phyloP scores from a whole-genome alignment of 73 alveolate genomes.

The Blepharisma stoltei region DNA sequence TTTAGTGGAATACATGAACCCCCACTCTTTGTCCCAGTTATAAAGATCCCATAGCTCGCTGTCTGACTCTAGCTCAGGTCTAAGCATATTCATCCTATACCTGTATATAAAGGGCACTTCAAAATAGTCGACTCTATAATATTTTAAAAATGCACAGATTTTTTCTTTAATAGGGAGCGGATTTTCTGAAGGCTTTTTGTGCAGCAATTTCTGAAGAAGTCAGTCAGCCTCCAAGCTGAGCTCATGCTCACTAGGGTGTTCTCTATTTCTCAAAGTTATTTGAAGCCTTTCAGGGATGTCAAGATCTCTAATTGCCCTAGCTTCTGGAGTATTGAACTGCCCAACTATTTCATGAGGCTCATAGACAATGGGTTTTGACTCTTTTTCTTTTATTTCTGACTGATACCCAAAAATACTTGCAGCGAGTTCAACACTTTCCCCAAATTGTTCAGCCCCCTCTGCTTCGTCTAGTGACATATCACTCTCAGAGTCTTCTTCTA shows the following conservation, averaged over 20 bases:
- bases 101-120: slow-evolving; percentile 25
- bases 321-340: background rate
- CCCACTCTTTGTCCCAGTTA: slow-evolving; percentile 33
- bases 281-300: slow-evolving; percentile 32
- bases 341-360: slow-evolving; percentile 30
- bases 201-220: background rate
- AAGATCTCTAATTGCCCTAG: background rate
- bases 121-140: background rate
- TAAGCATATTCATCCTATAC: slow-evolving; percentile 15
- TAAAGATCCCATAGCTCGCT: slow-evolving; percentile 22
- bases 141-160: background rate
- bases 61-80: slow-evolving; percentile 30
- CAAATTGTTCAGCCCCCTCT: background rate
- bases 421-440: background rate
- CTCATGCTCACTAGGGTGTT: slow-evolving; percentile 20
- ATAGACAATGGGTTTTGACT: background rate
- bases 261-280: background rate
- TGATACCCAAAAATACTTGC: background rate
- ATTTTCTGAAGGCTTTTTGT: background rate
- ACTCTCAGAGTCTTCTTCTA: background rate
- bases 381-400: background rate
- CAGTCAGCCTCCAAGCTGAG: slow-evolving; percentile 22
- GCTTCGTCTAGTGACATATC: slow-evolving; percentile 20
- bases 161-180: background rate
- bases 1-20: background rate